A percentile compares a stretch with the other conserved stretches of the same genome.
These are phyloP conservation scores for Cucurbita ficifolia DNA, from an alignment of 306 rosid species.

Conservation along the genomic window DNA sequence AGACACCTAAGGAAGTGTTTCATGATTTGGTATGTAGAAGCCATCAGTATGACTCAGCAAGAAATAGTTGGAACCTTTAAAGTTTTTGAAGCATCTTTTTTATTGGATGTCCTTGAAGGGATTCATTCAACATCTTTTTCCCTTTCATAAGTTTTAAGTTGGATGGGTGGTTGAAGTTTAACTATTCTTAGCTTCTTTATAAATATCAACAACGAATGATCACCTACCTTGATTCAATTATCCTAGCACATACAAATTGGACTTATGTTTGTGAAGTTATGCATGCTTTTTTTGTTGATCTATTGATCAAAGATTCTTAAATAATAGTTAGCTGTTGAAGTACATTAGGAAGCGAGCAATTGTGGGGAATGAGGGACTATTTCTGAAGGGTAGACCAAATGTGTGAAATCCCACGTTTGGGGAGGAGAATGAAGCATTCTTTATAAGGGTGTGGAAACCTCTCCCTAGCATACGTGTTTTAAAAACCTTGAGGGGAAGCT, in stretches of 20 bases:
- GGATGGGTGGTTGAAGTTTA: background rate
- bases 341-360: background rate
- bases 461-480: too few relatives aligned
- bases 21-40: background rate
- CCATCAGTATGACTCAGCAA: background rate
- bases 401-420: background rate
- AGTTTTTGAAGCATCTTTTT: background rate
- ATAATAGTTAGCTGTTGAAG: background rate
- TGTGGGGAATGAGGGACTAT: background rate
- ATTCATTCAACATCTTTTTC: too few relatives aligned
- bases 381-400: background rate
- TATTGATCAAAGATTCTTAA: background rate
- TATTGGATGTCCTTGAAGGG: background rate
- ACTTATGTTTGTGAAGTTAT: background rate
- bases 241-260: background rate
- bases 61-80: background rate
- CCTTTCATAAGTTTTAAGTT: background rate
- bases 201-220: background rate
- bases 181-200: background rate
- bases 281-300: slow-evolving; percentile 3
- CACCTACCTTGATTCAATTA: background rate
- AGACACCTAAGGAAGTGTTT: background rate
- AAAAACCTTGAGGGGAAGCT: too few relatives aligned
- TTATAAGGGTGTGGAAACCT: too few relatives aligned
- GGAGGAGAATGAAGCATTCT: too few relatives aligned